phyloP scores from a whole-genome alignment of 2,329 filamentous ascomycete genomes.

The Stemphylium lycopersici region DNA sequence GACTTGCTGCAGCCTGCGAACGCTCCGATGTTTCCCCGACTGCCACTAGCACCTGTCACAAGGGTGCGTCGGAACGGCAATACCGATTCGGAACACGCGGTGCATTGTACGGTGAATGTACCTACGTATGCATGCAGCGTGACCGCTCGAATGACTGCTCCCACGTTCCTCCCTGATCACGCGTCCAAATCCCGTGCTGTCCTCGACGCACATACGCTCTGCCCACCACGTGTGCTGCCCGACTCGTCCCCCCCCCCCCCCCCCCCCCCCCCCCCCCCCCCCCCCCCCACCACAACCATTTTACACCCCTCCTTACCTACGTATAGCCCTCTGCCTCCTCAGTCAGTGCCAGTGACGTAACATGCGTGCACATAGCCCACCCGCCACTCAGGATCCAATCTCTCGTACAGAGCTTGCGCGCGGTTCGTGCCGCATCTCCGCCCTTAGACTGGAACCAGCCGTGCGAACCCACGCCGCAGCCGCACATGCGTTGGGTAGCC shows the following conservation, averaged over 20 bases:
- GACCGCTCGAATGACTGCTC: background rate
- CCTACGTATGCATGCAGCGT: background rate
- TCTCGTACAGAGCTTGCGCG: background rate
- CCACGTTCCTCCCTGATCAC: no score
- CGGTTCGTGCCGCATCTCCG: conserved; percentile 3
- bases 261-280: no score
- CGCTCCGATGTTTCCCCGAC: conserved; percentile 27
- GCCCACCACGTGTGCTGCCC: no score
- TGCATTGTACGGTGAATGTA: background rate
- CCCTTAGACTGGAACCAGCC: background rate
- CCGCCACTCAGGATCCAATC: background rate
- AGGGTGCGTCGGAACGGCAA: conserved; percentile 6
- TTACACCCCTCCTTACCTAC: no score
- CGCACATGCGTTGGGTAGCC: conserved; percentile 6
- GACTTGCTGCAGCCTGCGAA: conserved; percentile 24
- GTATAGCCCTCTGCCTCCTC: no score
- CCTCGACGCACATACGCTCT: no score
- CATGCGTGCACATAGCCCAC: background rate
- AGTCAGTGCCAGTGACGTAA: background rate
- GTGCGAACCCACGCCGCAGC: conserved; percentile 6
- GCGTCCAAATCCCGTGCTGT: no score
- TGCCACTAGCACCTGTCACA: conserved; percentile 21
- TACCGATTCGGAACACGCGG: conserved; percentile 2
- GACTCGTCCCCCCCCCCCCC: no score
- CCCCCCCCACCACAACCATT: no score